Conservation (phyloP, 2,329 filamentous ascomycete species). For the Colletotrichum shisoi region DNA sequence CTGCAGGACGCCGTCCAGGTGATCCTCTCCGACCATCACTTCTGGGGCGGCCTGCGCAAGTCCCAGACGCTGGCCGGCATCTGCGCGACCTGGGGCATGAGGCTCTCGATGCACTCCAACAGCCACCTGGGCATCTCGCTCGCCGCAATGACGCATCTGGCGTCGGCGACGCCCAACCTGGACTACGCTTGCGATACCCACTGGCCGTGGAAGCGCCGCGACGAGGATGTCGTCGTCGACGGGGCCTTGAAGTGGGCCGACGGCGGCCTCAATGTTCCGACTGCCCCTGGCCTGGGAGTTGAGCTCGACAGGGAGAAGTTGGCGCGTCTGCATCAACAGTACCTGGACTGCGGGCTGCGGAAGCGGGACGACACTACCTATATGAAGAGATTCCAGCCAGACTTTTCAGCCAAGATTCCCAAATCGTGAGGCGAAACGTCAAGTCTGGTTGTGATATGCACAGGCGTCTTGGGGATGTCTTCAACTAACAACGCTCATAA, state of each 20-base stretch:
- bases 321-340: conserved; percentile 49
- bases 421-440: conserved; percentile 43
- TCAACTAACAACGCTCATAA: too few relatives aligned
- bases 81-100: conserved; percentile 52
- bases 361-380: conserved; percentile 52
- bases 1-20: conserved; percentile 53
- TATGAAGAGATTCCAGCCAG: conserved; percentile 49
- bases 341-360: conserved; percentile 50
- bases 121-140: conserved; percentile 54
- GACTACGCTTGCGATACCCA: conserved; percentile 56
- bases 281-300: conserved; percentile 48
- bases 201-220: conserved; percentile 55
- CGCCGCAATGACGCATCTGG: conserved; percentile 55
- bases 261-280: conserved; percentile 50
- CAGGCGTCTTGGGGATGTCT: too few relatives aligned
- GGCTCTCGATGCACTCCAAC: conserved; percentile 56
- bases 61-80: conserved; percentile 52
- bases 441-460: neutral
- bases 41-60: conserved; percentile 54
- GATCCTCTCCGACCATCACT: conserved; percentile 53
- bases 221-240: conserved; percentile 53
- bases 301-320: conserved; percentile 51
- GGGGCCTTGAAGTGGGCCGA: conserved; percentile 50
- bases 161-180: conserved; percentile 52
- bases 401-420: conserved; percentile 48